Conservation (phyloP, 148 eudicot genomes). For the Rhododendron mucronatum region DNA sequence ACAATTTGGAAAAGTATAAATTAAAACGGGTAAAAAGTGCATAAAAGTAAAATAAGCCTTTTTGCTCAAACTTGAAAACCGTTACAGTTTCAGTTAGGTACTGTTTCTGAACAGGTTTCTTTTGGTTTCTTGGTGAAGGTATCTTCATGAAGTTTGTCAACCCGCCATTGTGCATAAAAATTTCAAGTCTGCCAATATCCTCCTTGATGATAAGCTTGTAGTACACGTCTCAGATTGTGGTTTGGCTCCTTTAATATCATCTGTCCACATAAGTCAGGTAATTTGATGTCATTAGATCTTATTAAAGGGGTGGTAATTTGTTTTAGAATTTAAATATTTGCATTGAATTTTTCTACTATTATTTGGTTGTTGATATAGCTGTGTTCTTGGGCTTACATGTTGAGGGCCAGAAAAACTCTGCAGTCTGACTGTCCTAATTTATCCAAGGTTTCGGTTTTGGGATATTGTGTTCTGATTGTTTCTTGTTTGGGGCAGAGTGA, state of each 20-base stretch:
- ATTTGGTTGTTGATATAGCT: background rate
- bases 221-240: conserved; percentile 90
- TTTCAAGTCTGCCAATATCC: conserved; percentile 81
- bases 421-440: background rate
- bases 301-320: background rate
- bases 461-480: background rate
- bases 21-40: background rate
- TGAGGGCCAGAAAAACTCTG: background rate
- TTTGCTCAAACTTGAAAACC: background rate
- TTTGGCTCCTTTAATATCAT: conserved; percentile 53
- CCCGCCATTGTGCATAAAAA: conserved; percentile 76
- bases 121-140: conserved; percentile 39
- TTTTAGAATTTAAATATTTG: background rate
- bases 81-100: background rate
- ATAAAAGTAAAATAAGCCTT: background rate
- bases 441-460: background rate
- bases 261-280: conserved; percentile 55
- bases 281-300: background rate
- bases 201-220: conserved; percentile 62
- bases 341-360: background rate
- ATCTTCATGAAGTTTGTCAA: conserved; percentile 77
- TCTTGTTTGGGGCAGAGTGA: background rate
- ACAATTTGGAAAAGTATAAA: background rate
- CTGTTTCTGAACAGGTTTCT: conserved; percentile 6
- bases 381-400: background rate